A percentile compares a stretch with the other conserved stretches of the same genome.
Evolutionary conservation across 768 basidiomycete genomes (phyloP).

Genomic region (Collybiopsis confluens): DNA sequence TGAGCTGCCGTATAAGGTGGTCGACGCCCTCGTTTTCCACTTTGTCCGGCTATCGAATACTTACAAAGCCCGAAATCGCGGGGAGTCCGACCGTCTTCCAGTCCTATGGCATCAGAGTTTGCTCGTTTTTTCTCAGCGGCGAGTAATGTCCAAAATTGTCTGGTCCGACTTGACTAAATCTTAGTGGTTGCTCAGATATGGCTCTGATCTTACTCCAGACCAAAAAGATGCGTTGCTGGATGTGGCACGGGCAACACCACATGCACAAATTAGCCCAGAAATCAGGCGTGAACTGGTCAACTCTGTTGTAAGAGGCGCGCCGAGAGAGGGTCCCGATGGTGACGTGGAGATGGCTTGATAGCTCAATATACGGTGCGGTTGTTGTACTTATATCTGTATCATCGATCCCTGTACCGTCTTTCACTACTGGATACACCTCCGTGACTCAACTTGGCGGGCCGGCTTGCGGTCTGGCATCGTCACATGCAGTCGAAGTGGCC

Average conservation of each 20-base stretch:
- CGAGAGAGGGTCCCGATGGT: conserved; percentile 56
- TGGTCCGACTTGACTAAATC: not conserved
- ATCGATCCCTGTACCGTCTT: not conserved
- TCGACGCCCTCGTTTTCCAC: conserved; percentile 96
- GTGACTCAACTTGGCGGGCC: not conserved
- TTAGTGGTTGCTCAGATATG: conserved; percentile 56
- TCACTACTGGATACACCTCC: too few relatives aligned
- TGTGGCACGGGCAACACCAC: conserved; percentile 80
- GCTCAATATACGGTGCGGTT: not conserved
- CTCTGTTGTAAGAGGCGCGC: conserved; percentile 82
- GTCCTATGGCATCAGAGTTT: conserved; percentile 98
- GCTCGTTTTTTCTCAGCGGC: conserved; percentile 92
- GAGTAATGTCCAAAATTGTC: conserved; percentile 1
- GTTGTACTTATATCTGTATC: not conserved
- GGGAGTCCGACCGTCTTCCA: conserved; percentile 79
- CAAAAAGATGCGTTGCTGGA: conserved; percentile 98
- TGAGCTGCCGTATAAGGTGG: conserved; percentile 94
- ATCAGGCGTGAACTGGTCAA: conserved; percentile 87
- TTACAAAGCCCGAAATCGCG: conserved; percentile 67
- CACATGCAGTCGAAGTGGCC: not conserved
- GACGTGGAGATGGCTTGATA: conserved; percentile 56
- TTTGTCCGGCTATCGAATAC: conserved; percentile 95
- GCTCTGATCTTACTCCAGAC: conserved; percentile 90
- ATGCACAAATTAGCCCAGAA: conserved; percentile 85
- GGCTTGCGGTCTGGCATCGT: not conserved